phyloP scores from a whole-genome alignment of 148 eudicot species.

The Vaccinium myrtillus region DNA sequence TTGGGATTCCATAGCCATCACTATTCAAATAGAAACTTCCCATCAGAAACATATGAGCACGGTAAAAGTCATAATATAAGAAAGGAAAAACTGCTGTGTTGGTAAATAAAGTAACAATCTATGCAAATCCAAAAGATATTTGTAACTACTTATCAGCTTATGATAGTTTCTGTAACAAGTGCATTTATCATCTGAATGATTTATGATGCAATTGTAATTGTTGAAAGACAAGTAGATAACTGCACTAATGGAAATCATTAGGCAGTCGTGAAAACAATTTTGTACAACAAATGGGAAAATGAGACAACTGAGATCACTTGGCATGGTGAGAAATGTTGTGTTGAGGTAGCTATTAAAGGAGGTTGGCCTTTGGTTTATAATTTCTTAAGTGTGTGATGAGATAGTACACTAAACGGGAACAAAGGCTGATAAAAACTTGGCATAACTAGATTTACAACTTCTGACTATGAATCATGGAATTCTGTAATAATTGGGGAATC shows the following conservation, averaged over 20 bases:
- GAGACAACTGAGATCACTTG: neutral
- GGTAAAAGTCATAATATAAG: neutral
- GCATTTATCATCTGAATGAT: neutral
- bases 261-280: neutral
- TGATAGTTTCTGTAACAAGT: neutral
- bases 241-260: neutral
- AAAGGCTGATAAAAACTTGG: neutral
- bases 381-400: neutral
- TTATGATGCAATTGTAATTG: neutral
- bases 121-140: neutral
- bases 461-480: neutral
- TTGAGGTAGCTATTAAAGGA: neutral
- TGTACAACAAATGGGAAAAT: neutral
- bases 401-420: neutral
- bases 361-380: neutral
- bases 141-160: neutral
- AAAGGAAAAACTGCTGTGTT: neutral
- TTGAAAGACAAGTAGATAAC: neutral
- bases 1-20: conserved; percentile 92
- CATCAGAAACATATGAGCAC: conserved; percentile 9
- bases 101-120: neutral
- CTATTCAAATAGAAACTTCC: conserved; percentile 31
- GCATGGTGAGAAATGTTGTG: neutral
- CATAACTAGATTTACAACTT: neutral
- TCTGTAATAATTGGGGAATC: neutral